Percentiles rank a stretch among this genome's conserved stretches.
Conservation (phyloP, 2,329 filamentous ascomycete species). For the Neonectria neomacrospora region DNA sequence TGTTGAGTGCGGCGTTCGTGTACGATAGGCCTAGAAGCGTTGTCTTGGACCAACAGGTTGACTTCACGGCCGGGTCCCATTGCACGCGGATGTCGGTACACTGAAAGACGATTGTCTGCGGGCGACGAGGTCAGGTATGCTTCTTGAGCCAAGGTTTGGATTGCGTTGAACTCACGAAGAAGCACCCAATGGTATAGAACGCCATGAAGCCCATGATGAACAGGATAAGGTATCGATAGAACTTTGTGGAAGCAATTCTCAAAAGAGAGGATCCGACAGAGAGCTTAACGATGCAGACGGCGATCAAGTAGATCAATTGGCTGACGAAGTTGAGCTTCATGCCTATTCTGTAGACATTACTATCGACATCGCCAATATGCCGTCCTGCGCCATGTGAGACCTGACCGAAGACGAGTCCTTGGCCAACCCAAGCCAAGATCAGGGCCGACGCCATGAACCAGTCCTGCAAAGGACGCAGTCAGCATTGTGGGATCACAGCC, state of each 20-base stretch:
- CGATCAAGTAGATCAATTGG: conserved; percentile 57
- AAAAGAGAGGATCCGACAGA: conserved; percentile 55
- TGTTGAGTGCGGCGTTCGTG: conserved; percentile 52
- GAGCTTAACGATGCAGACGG: conserved; percentile 56
- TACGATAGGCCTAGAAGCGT: conserved; percentile 57
- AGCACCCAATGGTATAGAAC: conserved; percentile 47
- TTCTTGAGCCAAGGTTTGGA: rapidly evolving
- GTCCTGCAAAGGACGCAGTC: conserved; percentile 38
- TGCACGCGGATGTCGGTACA: conserved; percentile 57
- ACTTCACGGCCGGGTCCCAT: conserved; percentile 55
- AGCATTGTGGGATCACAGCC: conserved; percentile 1
- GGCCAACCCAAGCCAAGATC: conserved; percentile 50
- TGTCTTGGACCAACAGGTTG: conserved; percentile 54
- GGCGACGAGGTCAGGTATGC: neutral
- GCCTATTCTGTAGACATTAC: conserved; percentile 48
- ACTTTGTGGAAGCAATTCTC: conserved; percentile 52
- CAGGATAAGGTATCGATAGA: conserved; percentile 51
- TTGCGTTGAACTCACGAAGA: conserved; percentile 48
- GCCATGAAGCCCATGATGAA: conserved; percentile 52
- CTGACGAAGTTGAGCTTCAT: conserved; percentile 56
- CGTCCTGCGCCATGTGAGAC: conserved; percentile 57
- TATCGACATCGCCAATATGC: conserved; percentile 56
- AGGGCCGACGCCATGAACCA: conserved; percentile 45
- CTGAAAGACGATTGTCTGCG: conserved; percentile 57
- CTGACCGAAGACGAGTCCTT: conserved; percentile 53